Base-by-base conservation (phyloP, 2,329 filamentous ascomycete genomes). In the Aspergillus oerlinghausenensis region DNA sequence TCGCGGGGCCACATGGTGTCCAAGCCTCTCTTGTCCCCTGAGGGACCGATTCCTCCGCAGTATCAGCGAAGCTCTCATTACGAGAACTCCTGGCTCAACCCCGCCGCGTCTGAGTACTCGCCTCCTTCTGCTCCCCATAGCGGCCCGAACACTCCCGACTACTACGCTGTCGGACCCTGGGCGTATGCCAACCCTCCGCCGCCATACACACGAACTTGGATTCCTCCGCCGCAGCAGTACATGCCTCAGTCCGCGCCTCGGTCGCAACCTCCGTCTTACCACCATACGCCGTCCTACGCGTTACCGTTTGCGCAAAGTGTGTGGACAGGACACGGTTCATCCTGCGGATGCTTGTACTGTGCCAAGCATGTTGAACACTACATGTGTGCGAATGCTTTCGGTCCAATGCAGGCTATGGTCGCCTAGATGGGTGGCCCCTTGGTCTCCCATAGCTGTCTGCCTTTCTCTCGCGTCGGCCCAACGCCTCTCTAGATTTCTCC, bases 21-120 rank as follows among this genome's bases (percentile, higher is more conserved):
- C 62, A 83, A 84, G 66, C 73, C 75, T 4, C 70, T 79, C 11
- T 73, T 79, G 67, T 79, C 77, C 50, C 77, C 75, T 40, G 74
- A 79, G 64, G 76, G 75, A 43, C 73, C 74, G 14, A 82, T 80
- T 62, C 77, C 74, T 65, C 78, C 73, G 40, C 80, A 82, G 62
- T 77, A 79, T 64, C 80, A 82, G 70, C 74, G 75, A 52, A 70
- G 63, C 64, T 72, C 71, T 29, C 69, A 72, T 50, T 72, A 72
- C 58, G 82, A 82, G 72, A 81, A 75, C 64, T 77, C 82, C 62
- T 79, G 78, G 77, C 75, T 80, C 67, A 72, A 78, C 68, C 73
- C 76, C 48, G 71, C 75, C 57, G 72, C 76, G 50, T 79, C 76
- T 49, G 79, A 82, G 65, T 81, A 81, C 68, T 78, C 78, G 49